A percentile compares a stretch with the other conserved stretches of the same genome.
These are phyloP conservation scores for Debaryomyces singareniensis DNA, from an alignment of 1,139 yeast genomes.

Conservation along the genomic window DNA sequence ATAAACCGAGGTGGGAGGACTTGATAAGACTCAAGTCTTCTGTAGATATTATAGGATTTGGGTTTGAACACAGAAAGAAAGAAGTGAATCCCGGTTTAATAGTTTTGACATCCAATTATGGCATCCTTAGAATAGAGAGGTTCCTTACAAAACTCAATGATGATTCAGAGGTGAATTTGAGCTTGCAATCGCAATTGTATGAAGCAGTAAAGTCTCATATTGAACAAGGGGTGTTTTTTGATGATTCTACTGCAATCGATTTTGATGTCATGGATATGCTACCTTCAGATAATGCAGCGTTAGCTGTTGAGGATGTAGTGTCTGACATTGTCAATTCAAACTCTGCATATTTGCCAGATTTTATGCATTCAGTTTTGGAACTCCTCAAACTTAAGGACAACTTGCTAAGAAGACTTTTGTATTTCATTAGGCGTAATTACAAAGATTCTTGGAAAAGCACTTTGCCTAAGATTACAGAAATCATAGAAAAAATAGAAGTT, in stretches of 20 bases:
- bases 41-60: conserved; percentile 55
- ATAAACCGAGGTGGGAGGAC: conserved; percentile 75
- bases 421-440: conserved; percentile 44
- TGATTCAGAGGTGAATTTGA: conserved; percentile 6
- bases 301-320: conserved; percentile 45
- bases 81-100: conserved; percentile 36
- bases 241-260: conserved; percentile 44
- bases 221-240: conserved; percentile 73
- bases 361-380: conserved; percentile 21
- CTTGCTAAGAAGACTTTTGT: conserved; percentile 34
- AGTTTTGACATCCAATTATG: conserved; percentile 51
- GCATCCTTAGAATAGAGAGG: conserved; percentile 58
- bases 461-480: conserved; percentile 32
- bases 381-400: conserved; percentile 19
- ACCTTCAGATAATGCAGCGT: conserved; percentile 33
- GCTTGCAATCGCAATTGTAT: conserved; percentile 15
- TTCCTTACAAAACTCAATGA: conserved; percentile 19
- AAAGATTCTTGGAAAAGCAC: conserved; percentile 21
- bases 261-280: conserved; percentile 41
- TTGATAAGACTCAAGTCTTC: conserved; percentile 49
- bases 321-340: conserved; percentile 49
- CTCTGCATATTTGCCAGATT: conserved; percentile 28
- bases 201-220: conserved; percentile 60
- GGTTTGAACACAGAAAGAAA: conserved; percentile 38
- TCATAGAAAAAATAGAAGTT: conserved; percentile 53